A percentile compares a stretch with the other conserved stretches of the same genome.
Evolutionary conservation across 306 rosid species (phyloP).

Genomic region (Corylus avellana): DNA sequence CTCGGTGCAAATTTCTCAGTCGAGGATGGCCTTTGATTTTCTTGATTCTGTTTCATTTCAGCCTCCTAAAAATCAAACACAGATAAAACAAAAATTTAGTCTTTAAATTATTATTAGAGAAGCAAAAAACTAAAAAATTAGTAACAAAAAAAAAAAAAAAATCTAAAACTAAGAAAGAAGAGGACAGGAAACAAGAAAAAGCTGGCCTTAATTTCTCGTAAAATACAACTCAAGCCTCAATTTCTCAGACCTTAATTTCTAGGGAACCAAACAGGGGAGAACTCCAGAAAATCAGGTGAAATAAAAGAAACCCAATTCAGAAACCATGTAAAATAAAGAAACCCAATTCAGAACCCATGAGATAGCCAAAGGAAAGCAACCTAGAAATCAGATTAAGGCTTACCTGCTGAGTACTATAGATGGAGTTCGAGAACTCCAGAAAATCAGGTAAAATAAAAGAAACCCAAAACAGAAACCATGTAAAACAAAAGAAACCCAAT

Average conservation of each 20-base stretch:
- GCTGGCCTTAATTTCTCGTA: background rate
- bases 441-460: too few relatives aligned
- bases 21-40: slow-evolving; percentile 16
- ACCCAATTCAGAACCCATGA: background rate
- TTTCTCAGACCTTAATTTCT: slow-evolving; percentile 10
- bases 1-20: slow-evolving; percentile 45
- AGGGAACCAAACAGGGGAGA: slow-evolving; percentile 19
- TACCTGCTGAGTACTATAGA: slow-evolving; percentile 36
- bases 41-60: slow-evolving; percentile 16
- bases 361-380: background rate
- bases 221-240: background rate
- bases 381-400: background rate
- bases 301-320: background rate
- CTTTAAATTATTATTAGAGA: background rate
- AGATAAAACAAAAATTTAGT: background rate
- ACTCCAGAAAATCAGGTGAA: background rate
- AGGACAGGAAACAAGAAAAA: background rate
- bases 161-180: background rate
- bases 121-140: background rate
- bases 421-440: background rate
- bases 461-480: background rate
- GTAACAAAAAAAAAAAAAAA: background rate
- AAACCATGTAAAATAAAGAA: background rate
- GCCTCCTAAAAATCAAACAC: slow-evolving; percentile 30
- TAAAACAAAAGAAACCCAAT: background rate